Evolutionary conservation across 495 filamentous ascomycete species (phyloP).

Genomic region (Penicillium cinerascens): DNA sequence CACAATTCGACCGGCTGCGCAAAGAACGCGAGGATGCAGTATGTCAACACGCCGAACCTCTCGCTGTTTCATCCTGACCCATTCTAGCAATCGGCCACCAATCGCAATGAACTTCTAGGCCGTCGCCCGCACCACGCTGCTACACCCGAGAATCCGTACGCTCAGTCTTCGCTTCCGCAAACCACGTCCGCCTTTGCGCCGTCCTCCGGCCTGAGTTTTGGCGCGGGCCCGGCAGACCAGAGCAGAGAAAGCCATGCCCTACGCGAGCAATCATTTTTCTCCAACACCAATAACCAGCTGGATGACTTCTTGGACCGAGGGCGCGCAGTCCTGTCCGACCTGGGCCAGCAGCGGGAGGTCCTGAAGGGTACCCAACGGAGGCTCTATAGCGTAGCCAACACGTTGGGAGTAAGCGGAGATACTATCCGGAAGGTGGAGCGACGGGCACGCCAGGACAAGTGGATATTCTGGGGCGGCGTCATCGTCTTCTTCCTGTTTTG

Average conservation of each 20-base stretch:
- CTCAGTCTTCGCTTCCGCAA: constrained; percentile 51
- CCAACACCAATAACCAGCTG: constrained; percentile 70
- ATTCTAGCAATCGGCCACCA: constrained; percentile 59
- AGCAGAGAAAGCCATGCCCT: constrained; percentile 78
- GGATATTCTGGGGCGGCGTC: constrained; percentile 92
- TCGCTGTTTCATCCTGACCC: constrained; percentile 13
- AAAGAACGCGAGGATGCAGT: constrained; percentile 69
- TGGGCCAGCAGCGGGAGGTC: constrained; percentile 88
- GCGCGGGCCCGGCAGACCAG: constrained; percentile 54
- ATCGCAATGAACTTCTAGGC: constrained; percentile 81
- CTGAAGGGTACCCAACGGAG: constrained; percentile 89
- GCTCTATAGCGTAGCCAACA: constrained; percentile 91
- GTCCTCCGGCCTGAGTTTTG: constrained; percentile 50
- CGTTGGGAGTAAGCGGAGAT: constrained; percentile 87
- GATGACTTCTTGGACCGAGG: constrained; percentile 94
- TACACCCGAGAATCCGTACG: constrained; percentile 95
- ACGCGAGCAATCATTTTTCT: constrained; percentile 84
- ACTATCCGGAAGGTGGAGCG: constrained; percentile 95
- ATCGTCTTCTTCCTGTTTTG: constrained; percentile 90
- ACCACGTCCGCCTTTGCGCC: constrained; percentile 39
- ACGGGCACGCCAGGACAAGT: constrained; percentile 90
- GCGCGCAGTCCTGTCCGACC: constrained; percentile 80
- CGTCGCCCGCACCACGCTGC: constrained; percentile 80
- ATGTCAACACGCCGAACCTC: constrained; percentile 15
- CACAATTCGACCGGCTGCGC: constrained; percentile 73